phyloP scores from a whole-genome alignment of 2,329 filamentous ascomycete species.

The Pseudocercospora macadamiae region DNA sequence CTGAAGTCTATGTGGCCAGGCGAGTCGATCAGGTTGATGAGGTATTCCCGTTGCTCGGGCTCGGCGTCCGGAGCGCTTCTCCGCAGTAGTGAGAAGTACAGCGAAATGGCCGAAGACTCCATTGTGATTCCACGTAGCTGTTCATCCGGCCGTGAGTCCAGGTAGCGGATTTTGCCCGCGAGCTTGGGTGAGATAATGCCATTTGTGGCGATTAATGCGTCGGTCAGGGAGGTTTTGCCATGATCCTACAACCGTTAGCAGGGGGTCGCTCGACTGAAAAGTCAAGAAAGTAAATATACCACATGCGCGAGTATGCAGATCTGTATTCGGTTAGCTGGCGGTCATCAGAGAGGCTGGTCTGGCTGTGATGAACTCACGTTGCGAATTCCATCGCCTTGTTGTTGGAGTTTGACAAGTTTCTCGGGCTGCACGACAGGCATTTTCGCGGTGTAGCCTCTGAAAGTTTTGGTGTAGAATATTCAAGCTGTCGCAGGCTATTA shows the following conservation, averaged over 20 bases:
- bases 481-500: too few relatives aligned
- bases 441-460: conserved; percentile 17
- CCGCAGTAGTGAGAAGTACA: conserved; percentile 91
- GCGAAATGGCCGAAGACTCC: conserved; percentile 97
- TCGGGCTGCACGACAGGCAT: conserved; percentile 95
- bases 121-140: conserved; percentile 98
- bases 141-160: conserved; percentile 95
- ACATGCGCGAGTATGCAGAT: conserved; percentile 97
- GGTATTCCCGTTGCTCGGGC: conserved; percentile 76
- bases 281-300: conserved; percentile 51
- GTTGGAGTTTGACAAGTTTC: conserved; percentile 87
- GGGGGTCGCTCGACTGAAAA: background rate
- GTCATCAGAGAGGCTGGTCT: conserved; percentile 8
- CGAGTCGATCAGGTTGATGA: conserved; percentile 97
- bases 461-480: too few relatives aligned
- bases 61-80: conserved; percentile 60
- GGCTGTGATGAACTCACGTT: conserved; percentile 66
- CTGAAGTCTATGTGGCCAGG: conserved; percentile 99
- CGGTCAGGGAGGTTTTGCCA: conserved; percentile 95
- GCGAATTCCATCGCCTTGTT: conserved; percentile 82
- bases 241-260: conserved; percentile 65
- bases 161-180: conserved; percentile 95
- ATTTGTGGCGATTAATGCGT: conserved; percentile 95
- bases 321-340: conserved; percentile 31
- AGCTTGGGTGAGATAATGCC: conserved; percentile 98